phyloP scores from a whole-genome alignment of 2,329 filamentous ascomycete genomes.

The Bipolaris zeicola region DNA sequence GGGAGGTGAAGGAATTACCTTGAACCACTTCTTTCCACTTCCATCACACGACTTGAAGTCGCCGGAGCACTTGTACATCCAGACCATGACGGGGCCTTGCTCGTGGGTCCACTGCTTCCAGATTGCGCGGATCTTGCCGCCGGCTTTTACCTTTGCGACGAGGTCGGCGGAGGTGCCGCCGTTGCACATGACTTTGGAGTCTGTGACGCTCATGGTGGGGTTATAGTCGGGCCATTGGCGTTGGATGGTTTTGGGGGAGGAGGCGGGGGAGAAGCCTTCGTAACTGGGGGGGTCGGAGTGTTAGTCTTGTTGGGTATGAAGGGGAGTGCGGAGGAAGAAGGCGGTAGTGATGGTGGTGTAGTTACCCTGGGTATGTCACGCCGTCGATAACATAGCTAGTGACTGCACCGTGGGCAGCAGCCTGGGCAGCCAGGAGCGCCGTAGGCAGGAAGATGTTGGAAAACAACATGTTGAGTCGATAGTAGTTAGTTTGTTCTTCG shows the following conservation, averaged over 20 bases:
- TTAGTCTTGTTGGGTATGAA: neutral
- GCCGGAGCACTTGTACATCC: constrained; percentile 56
- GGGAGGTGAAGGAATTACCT: constrained; percentile 32
- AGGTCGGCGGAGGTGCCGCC: constrained; percentile 52
- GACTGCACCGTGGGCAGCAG: constrained; percentile 44
- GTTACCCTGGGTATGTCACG: constrained; percentile 39
- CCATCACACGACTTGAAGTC: constrained; percentile 59
- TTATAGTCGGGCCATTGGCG: constrained; percentile 64
- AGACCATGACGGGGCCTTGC: constrained; percentile 65
- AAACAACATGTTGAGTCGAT: constrained; percentile 42
- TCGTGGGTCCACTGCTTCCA: constrained; percentile 65
- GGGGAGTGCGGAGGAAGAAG: constrained; percentile 19
- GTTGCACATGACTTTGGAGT: constrained; percentile 62
- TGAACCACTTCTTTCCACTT: constrained; percentile 62
- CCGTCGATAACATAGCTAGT: constrained; percentile 46
- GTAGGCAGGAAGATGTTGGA: constrained; percentile 43
- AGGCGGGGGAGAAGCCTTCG: constrained; percentile 58
- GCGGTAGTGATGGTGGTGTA: constrained; percentile 20
- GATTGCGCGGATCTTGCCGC: constrained; percentile 57
- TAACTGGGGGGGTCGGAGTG: constrained; percentile 53
- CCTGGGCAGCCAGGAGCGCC: constrained; percentile 38
- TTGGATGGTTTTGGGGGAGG: constrained; percentile 60
- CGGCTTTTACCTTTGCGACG: constrained; percentile 56
- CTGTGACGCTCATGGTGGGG: constrained; percentile 57
- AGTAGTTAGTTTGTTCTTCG: neutral